A percentile compares a stretch with the other conserved stretches of the same genome.
phyloP scores from a whole-genome alignment of 2,329 filamentous ascomycete species.

The Trichoderma sp. region DNA sequence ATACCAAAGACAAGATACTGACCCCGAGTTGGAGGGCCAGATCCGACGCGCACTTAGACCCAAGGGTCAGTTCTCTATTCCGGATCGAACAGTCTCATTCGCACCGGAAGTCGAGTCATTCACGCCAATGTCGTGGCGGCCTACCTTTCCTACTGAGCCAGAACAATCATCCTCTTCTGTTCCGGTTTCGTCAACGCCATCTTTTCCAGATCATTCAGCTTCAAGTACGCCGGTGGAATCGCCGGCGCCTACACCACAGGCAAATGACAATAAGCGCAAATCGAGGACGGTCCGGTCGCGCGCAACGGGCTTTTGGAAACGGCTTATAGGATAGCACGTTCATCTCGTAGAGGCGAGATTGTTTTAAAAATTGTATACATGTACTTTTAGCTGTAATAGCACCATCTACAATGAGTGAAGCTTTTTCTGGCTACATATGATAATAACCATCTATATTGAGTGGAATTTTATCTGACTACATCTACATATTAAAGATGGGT shows the following conservation, averaged over 20 bases:
- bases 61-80: background rate
- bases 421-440: background rate
- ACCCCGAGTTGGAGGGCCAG: background rate
- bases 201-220: background rate
- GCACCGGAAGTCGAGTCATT: background rate
- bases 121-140: background rate
- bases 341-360: background rate
- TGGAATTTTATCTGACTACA: too few species aligned
- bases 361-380: background rate
- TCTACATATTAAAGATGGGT: too few species aligned
- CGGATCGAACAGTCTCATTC: background rate
- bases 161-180: background rate
- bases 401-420: background rate
- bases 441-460: too few species aligned
- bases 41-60: background rate
- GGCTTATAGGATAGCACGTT: background rate
- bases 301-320: background rate
- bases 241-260: background rate
- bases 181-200: background rate
- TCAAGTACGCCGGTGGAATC: background rate
- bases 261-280: background rate
- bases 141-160: background rate
- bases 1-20: background rate
- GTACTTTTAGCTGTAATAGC: background rate
- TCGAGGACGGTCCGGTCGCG: background rate